Evolutionary conservation across 352 stramenopile genomes (phyloP), one percentile per base, ranked within the genome.

Genomic region (Pythium aquatile): DNA sequence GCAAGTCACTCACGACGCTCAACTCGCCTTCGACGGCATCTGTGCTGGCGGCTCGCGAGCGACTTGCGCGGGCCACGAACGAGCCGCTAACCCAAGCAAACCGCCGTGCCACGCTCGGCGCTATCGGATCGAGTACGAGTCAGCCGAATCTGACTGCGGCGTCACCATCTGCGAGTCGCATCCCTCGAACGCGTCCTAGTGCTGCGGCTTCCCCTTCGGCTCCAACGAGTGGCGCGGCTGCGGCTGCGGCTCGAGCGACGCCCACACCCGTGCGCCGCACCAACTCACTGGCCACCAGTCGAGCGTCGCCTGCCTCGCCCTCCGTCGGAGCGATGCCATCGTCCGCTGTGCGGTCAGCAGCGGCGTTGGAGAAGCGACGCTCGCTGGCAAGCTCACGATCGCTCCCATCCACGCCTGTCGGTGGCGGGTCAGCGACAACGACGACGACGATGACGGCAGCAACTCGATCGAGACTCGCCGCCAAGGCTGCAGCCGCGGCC

Each of bases 1-100:
- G 67, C 1, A 67, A 70, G 17, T 74, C 67, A 46, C 67, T 74
- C 65, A 60, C 68, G 58, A 55, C 64, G 48, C 47, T 74, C 32
- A 61, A 63, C 32, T 69, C 62, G 11, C 47, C 57, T 32, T 56
- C 61, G 6, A 39, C 67, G 7, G 57, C 67, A 2, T 60, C 57
- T 4, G 61, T 69, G 20, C 29, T 74, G 0, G 42, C 61, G 10
- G 68, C 68, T 6, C 62, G 68, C 7, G 68, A 74, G 35, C 68
- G 68, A 29, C 68, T 74, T 11, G 47, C 53, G 11, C 59, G 54
- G 5, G 54, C 55, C 13, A 35, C 61, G 1, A 69, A 65, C 33
- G 67, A 70, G 5, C 58, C 62, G 9, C 13, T 48, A 6, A 52
- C 60, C 14, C 37, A 49, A 7, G 54, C 58, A 8, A 74, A 70